Percentiles rank a stretch among this genome's conserved stretches.
Evolutionary conservation across 805 yeast species (phyloP).

Genomic region (Kodamaea jinghongensis): DNA sequence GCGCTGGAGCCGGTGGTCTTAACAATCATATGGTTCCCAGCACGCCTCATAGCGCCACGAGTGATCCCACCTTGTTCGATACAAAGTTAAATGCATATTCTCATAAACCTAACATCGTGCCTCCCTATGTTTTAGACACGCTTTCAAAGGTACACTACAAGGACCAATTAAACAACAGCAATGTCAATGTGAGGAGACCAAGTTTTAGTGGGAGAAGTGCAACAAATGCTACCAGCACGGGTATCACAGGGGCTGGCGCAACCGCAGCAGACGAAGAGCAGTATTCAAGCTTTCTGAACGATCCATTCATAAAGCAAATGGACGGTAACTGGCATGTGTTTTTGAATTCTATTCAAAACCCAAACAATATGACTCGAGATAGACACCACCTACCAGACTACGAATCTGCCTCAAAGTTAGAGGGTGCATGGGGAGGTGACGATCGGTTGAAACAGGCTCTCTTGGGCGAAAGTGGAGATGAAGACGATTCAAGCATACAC

Average conservation of each 20-base stretch:
- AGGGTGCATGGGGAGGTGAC: constrained; percentile 68
- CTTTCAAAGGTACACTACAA: constrained; percentile 42
- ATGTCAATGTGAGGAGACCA: constrained; percentile 20
- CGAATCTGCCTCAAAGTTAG: constrained; percentile 40
- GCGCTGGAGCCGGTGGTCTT: not conserved
- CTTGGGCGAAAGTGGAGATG: constrained; percentile 35
- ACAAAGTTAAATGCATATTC: constrained; percentile 31
- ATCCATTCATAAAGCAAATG: constrained; percentile 35
- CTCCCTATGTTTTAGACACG: constrained; percentile 64
- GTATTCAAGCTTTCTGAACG: constrained; percentile 35
- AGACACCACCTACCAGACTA: constrained; percentile 11
- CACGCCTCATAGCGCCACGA: constrained; percentile 5
- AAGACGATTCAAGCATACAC: constrained; percentile 16
- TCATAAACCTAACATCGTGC: constrained; percentile 41
- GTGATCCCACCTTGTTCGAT: constrained; percentile 10
- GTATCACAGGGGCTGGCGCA: no score
- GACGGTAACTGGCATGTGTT: constrained; percentile 53
- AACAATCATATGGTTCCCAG: constrained; percentile 1
- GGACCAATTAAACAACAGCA: constrained; percentile 33
- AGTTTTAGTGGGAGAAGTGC: constrained; percentile 10
- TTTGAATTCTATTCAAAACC: constrained; percentile 45
- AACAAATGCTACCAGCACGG: constrained; percentile 6
- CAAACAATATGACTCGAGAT: constrained; percentile 37
- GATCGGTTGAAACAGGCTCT: constrained; percentile 56
- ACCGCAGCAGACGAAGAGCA: constrained; percentile 27